These are phyloP conservation scores for Penicillium robsamsonii DNA, from an alignment of 495 filamentous ascomycete genomes.

Conservation along the genomic window DNA sequence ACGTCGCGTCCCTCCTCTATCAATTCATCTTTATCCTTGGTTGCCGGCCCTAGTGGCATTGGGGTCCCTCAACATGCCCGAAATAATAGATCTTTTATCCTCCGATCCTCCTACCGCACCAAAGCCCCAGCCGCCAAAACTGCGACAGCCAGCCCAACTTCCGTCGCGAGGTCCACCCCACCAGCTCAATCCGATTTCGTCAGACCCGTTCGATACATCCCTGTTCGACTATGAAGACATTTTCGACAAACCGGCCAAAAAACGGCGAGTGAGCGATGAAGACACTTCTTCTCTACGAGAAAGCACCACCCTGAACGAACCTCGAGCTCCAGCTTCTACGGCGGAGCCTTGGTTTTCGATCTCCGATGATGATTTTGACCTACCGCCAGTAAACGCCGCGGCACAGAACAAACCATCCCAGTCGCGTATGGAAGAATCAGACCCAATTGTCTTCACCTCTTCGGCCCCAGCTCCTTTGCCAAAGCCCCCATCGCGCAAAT, in stretches of 20 bases:
- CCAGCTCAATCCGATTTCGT: constrained; percentile 33
- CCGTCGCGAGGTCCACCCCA: constrained; percentile 14
- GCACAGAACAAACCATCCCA: constrained; percentile 12
- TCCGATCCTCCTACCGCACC: constrained; percentile 37
- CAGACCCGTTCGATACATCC: constrained; percentile 50
- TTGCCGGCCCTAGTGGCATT: constrained; percentile 11
- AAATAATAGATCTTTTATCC: constrained; percentile 44
- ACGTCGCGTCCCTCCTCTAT: constrained; percentile 22
- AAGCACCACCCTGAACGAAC: not conserved
- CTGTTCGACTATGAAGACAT: constrained; percentile 36
- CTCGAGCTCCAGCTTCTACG: constrained; percentile 1
- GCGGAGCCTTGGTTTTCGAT: constrained; percentile 30
- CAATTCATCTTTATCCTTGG: constrained; percentile 2
- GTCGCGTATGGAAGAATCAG: constrained; percentile 36
- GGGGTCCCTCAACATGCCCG: constrained; percentile 36
- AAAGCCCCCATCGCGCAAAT: constrained; percentile 6
- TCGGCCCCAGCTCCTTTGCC: constrained; percentile 34
- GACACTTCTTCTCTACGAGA: constrained; percentile 5
- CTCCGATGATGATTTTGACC: constrained; percentile 37
- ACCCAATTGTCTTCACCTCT: constrained; percentile 56
- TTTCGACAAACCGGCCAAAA: constrained; percentile 38
- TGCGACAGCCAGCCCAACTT: constrained; percentile 4
- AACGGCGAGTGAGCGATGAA: constrained; percentile 39
- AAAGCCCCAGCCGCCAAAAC: constrained; percentile 8
- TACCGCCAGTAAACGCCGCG: constrained; percentile 22